Evolutionary conservation across 257 asterid genomes (phyloP), one percentile per base, ranked within the genome.

Genomic region (Nicotiana paniculata): DNA sequence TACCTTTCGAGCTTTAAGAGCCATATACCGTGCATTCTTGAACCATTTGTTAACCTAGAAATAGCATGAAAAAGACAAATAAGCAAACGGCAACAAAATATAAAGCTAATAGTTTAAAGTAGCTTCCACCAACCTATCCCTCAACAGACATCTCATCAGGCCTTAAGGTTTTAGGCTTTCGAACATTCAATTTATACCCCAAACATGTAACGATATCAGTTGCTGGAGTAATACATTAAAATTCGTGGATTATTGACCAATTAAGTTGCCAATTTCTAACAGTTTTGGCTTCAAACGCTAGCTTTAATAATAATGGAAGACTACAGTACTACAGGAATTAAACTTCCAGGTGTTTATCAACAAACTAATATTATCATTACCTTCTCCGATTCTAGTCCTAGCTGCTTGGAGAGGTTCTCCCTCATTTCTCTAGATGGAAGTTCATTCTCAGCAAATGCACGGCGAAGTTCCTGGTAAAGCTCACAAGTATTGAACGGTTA

Each of bases 1-100:
- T 86, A 90, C 97, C 93, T 96, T 96, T 91, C 98, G 89, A 63
- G 93, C 93, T 88, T 93, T 94, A 70, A 96, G 91, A n/a, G 99
- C 97, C 24, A 90, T 88, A 90, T 94, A 96, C 79, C 98, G 98
- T 5, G 98, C 92, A 85, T 96, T 96, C 94, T 96, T 96, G 93
- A 96, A 96, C 99, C 98, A 96, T 86, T 96, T 96, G 91, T 93
- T 96, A 69, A 96, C 98, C 99, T 96, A 84, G 87, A 91, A 85
- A 84, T 51, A 72, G 57, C 84, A 79, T 78, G 51, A 24, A 83
- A 74, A 83, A 70, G 62, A 76, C 69, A 82, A 35, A 26, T 43
- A 64, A 82, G 83, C 79, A 77, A 66, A 84, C 64, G 57, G 18
- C 30, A 33, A 37, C 59, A 69, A 46, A 35, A 83, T 48, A 64